Evolutionary conservation across 2,329 filamentous ascomycete species (phyloP).

Genomic region (Ophiosphaerella narmari): DNA sequence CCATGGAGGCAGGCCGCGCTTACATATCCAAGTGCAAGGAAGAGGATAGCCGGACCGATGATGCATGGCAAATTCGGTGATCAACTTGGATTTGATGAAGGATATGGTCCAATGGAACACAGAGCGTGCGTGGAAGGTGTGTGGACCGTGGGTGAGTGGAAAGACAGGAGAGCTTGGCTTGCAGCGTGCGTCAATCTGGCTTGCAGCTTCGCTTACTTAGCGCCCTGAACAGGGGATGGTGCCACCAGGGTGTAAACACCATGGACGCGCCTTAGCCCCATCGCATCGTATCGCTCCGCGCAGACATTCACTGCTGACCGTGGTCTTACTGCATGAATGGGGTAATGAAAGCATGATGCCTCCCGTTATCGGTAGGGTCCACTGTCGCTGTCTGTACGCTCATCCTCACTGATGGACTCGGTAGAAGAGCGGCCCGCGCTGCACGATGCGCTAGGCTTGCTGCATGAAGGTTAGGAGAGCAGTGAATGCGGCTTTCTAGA

Average conservation of each 20-base stretch:
- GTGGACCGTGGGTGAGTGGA: conserved; percentile 1
- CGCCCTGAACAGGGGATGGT: conserved; percentile 24
- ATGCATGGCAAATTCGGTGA: conserved; percentile 1
- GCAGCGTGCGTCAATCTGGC: conserved; percentile 6
- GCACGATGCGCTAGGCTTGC: conserved; percentile 42
- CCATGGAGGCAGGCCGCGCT: conserved; percentile 20
- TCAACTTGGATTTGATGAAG: not conserved
- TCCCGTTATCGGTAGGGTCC: conserved; percentile 32
- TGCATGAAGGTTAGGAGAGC: conserved; percentile 42
- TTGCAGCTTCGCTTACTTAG: conserved; percentile 25
- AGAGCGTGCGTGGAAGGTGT: conserved; percentile 20
- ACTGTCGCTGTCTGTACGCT: conserved; percentile 1
- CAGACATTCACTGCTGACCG: conserved; percentile 26
- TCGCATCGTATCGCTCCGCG: not conserved
- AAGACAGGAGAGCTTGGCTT: not conserved
- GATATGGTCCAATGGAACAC: conserved; percentile 7
- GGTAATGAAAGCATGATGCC: conserved; percentile 34
- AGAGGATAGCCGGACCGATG: not conserved
- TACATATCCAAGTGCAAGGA: conserved; percentile 6
- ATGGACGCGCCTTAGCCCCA: conserved; percentile 26
- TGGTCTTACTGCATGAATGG: conserved; percentile 29
- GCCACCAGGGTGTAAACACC: conserved; percentile 33
- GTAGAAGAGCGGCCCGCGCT: conserved; percentile 36
- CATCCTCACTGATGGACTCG: conserved; percentile 28
- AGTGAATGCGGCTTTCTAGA: conserved; percentile 19